Conservation (phyloP, 495 filamentous ascomycete species). For the Tetracladium marchalianum region DNA sequence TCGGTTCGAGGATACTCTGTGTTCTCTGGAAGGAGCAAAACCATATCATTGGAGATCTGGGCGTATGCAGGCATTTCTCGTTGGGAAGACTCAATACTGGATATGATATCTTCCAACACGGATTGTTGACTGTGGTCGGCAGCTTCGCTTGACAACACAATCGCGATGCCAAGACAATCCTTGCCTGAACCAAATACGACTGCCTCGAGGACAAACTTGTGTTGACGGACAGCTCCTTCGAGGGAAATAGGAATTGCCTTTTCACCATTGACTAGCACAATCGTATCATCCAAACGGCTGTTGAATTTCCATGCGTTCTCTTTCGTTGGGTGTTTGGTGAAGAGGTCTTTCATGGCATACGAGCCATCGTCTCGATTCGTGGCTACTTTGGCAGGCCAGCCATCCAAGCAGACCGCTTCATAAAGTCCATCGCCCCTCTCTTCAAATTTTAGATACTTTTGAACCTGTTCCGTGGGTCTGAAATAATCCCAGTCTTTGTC, state of each 20-base stretch:
- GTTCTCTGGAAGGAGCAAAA: conserved; percentile 20
- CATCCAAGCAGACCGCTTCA: conserved; percentile 37
- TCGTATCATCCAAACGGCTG: conserved; percentile 44
- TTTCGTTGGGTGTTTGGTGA: conserved; percentile 43
- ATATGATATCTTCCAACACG: conserved; percentile 28
- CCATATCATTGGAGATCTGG: conserved; percentile 25
- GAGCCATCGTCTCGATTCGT: conserved; percentile 35
- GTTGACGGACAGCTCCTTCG: conserved; percentile 43
- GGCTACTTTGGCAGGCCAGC: conserved; percentile 36
- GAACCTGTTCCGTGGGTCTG: conserved; percentile 17
- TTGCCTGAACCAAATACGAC: conserved; percentile 35
- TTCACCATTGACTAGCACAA: conserved; percentile 51
- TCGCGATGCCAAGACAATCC: conserved; percentile 20
- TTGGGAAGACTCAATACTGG: conserved; percentile 34
- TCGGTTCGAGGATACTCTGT: conserved; percentile 37
- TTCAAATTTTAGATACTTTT: conserved; percentile 21
- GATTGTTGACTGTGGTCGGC: conserved; percentile 19
- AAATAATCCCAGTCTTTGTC: conserved; percentile 37
- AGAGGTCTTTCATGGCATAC: conserved; percentile 48
- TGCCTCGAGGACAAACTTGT: conserved; percentile 38
- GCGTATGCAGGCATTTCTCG: conserved; percentile 33
- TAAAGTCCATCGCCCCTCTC: conserved; percentile 15
- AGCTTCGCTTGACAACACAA: conserved; percentile 15
- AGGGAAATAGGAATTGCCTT: conserved; percentile 50
- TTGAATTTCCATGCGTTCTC: conserved; percentile 49